These are phyloP conservation scores for Bipolaris oryzae DNA, from an alignment of 2,329 filamentous ascomycete genomes.

Conservation along the genomic window DNA sequence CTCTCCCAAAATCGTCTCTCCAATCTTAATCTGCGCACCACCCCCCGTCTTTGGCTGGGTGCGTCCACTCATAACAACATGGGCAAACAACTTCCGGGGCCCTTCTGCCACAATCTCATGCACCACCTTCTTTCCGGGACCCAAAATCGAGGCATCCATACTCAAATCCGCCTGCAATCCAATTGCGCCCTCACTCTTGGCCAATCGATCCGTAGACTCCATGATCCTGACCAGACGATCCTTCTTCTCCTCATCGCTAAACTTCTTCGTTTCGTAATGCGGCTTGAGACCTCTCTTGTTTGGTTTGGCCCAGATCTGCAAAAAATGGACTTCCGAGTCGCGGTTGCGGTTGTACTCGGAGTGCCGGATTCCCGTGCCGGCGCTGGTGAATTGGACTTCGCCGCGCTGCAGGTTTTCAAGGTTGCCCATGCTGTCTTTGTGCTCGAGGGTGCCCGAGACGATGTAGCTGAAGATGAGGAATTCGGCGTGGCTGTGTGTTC, in stretches of 20 bases:
- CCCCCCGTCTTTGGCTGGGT: conserved; percentile 68
- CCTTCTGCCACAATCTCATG: conserved; percentile 74
- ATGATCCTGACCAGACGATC: conserved; percentile 75
- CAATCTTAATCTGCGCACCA: conserved; percentile 70
- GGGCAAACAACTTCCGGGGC: conserved; percentile 75
- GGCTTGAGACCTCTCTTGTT: conserved; percentile 75
- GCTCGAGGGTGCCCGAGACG: conserved; percentile 82
- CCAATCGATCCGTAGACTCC: conserved; percentile 69
- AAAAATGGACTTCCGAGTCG: conserved; percentile 75
- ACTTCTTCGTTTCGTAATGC: conserved; percentile 76
- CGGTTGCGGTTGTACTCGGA: conserved; percentile 80
- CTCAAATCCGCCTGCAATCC: conserved; percentile 84
- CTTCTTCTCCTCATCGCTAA: conserved; percentile 73
- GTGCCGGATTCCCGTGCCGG: conserved; percentile 80
- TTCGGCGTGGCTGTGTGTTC: conserved; percentile 82
- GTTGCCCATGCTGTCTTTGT: conserved; percentile 82
- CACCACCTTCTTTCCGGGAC: conserved; percentile 67
- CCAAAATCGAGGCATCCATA: conserved; percentile 79
- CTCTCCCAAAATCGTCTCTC: conserved; percentile 72
- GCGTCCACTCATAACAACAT: conserved; percentile 71
- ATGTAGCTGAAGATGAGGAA: conserved; percentile 92
- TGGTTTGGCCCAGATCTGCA: conserved; percentile 87
- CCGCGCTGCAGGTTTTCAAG: conserved; percentile 74
- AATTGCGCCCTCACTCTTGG: conserved; percentile 73
- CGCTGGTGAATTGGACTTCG: conserved; percentile 88